A percentile compares a stretch with the other conserved stretches of the same genome.
These are phyloP conservation scores for Fusarium brachygibbosum DNA, from an alignment of 2,329 filamentous ascomycete genomes.

Conservation along the genomic window DNA sequence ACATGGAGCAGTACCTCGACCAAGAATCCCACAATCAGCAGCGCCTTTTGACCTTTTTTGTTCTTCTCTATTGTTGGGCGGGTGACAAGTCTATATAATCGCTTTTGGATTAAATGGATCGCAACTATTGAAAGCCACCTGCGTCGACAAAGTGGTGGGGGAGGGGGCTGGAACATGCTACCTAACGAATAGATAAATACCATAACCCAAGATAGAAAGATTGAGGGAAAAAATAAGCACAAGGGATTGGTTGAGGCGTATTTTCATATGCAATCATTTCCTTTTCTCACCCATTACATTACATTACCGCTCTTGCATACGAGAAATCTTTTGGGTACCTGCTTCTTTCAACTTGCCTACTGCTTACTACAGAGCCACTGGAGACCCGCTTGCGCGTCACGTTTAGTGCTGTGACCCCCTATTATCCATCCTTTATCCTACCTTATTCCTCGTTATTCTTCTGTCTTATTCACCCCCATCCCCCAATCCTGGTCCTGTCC, in stretches of 20 bases:
- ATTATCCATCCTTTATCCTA: slow-evolving; percentile 15
- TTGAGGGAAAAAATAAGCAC: neutral
- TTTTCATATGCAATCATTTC: slow-evolving; percentile 28
- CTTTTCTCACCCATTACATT: slow-evolving; percentile 12
- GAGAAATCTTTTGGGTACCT: slow-evolving; percentile 14
- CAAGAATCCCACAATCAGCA: neutral
- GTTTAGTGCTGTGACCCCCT: slow-evolving; percentile 21
- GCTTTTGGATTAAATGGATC: neutral
- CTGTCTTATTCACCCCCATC: slow-evolving; percentile 19
- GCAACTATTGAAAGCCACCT: slow-evolving; percentile 17
- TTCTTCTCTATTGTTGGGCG: neutral
- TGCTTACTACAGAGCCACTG: neutral
- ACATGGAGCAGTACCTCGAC: no score
- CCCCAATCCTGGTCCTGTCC: slow-evolving; percentile 10
- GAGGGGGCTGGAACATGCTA: neutral
- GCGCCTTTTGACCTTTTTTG: neutral
- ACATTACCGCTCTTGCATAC: slow-evolving; percentile 5
- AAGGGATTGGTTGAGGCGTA: slow-evolving; percentile 14
- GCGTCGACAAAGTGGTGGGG: neutral
- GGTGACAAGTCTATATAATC: neutral
- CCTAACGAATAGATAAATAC: no score
- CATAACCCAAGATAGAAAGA: neutral
- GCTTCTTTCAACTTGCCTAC: neutral
- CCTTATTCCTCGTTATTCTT: slow-evolving; percentile 19
- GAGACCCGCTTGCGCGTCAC: slow-evolving; percentile 34